phyloP scores from a whole-genome alignment of 1,284 basidiomycete species.

The Cystobasidium sp. region DNA sequence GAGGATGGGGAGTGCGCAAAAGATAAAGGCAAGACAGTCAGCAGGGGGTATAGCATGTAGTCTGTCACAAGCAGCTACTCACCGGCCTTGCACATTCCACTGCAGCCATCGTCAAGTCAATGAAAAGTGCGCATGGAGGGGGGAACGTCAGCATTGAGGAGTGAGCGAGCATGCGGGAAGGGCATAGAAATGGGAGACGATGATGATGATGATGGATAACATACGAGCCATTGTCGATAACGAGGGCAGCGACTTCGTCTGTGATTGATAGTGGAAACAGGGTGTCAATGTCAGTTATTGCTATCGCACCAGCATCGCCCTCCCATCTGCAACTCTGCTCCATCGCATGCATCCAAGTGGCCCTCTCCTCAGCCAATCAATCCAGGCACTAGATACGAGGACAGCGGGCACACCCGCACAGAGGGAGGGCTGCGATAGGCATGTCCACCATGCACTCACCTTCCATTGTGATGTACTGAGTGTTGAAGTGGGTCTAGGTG shows the following conservation, averaged over 20 bases:
- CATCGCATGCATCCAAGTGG: neutral
- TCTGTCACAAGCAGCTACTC: conserved; percentile 21
- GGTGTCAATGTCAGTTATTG: neutral
- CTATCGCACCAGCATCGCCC: too few species aligned
- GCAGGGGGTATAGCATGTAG: neutral
- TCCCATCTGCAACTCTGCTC: too few species aligned
- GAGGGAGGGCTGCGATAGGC: neutral
- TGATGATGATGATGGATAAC: conserved; percentile 1
- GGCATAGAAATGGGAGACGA: neutral
- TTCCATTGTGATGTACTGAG: conserved; percentile 27
- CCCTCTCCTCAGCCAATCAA: conserved; percentile 16
- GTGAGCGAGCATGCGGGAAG: neutral
- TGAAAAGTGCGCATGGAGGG: neutral
- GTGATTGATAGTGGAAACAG: neutral
- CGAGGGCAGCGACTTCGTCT: conserved; percentile 56
- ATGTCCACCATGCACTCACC: conserved; percentile 3
- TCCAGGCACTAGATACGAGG: conserved; percentile 2
- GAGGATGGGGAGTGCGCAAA: conserved; percentile 19
- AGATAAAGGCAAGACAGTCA: neutral
- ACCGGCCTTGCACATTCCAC: conserved; percentile 93
- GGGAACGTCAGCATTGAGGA: conserved; percentile 15
- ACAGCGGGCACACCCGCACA: neutral
- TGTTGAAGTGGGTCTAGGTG: neutral
- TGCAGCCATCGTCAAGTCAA: neutral
- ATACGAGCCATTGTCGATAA: conserved; percentile 56